These are phyloP conservation scores for Phytopythium mirpurense DNA, from an alignment of 352 stramenopile genomes.

Conservation along the genomic window DNA sequence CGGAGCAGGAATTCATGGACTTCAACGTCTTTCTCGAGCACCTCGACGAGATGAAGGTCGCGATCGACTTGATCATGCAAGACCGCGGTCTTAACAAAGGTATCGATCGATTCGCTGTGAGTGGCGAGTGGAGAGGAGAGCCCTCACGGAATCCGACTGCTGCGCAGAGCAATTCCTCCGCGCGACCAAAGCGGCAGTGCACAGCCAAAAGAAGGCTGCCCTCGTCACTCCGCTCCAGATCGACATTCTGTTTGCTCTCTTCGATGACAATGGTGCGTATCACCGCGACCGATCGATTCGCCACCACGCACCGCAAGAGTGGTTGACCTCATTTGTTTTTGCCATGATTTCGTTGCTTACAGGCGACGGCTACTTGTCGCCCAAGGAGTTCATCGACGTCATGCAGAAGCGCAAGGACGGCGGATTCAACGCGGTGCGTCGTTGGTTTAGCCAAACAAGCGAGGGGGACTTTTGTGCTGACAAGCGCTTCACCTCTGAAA, in stretches of 20 bases:
- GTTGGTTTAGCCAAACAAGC: no score
- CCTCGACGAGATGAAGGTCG: constrained; percentile 80
- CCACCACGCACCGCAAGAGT: background rate
- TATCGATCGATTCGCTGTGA: constrained; percentile 15
- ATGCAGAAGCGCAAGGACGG: constrained; percentile 85
- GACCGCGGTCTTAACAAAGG: constrained; percentile 82
- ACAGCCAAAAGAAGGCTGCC: constrained; percentile 48
- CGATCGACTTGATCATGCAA: constrained; percentile 80
- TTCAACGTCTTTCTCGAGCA: constrained; percentile 81
- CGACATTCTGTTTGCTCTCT: constrained; percentile 82
- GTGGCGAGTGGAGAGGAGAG: background rate
- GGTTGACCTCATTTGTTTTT: background rate
- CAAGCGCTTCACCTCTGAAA: background rate
- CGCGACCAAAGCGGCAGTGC: constrained; percentile 57
- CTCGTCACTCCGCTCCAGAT: constrained; percentile 74
- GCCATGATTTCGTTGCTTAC: background rate
- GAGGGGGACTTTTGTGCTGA: no score
- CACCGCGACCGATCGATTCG: background rate
- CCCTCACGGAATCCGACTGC: background rate
- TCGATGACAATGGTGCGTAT: constrained; percentile 69
- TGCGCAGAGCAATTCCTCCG: constrained; percentile 73
- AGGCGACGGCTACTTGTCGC: constrained; percentile 75
- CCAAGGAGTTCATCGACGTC: constrained; percentile 81
- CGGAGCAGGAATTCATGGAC: constrained; percentile 81
- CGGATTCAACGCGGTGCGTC: constrained; percentile 68